Evolutionary conservation across 2,329 filamentous ascomycete species (phyloP).

Genomic region (Immersiporthe knoxdaviesiana): DNA sequence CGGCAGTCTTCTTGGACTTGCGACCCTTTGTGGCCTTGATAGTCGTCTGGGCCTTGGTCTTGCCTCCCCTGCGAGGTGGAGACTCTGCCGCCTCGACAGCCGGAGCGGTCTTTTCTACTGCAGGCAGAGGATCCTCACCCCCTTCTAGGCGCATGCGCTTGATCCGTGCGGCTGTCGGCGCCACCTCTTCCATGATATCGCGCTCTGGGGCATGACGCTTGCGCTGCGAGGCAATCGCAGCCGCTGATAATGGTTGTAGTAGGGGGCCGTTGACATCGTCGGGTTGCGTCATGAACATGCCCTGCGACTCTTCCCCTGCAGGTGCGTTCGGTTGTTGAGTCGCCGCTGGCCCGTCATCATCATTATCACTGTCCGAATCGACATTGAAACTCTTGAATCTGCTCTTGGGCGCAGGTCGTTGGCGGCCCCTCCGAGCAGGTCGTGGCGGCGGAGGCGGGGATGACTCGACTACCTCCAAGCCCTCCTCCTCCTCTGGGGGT

Average conservation of each 20-base stretch:
- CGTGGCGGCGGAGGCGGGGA: slow-evolving; percentile 31
- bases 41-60: slow-evolving; percentile 44
- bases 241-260: slow-evolving; percentile 18
- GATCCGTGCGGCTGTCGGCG: slow-evolving; percentile 75
- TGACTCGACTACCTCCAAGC: slow-evolving; percentile 11
- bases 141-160: slow-evolving; percentile 76
- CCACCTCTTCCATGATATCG: slow-evolving; percentile 70
- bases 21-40: slow-evolving; percentile 53
- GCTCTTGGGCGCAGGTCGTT: slow-evolving; percentile 49
- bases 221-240: slow-evolving; percentile 37
- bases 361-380: slow-evolving; percentile 44
- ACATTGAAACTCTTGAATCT: slow-evolving; percentile 76
- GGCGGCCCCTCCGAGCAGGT: slow-evolving; percentile 36
- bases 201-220: slow-evolving; percentile 52
- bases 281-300: slow-evolving; percentile 62
- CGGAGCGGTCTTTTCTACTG: slow-evolving; percentile 36
- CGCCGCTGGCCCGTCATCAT: slow-evolving; percentile 37
- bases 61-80: slow-evolving; percentile 29
- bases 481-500: slow-evolving; percentile 16
- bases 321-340: slow-evolving; percentile 17
- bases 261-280: slow-evolving; percentile 31
- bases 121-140: slow-evolving; percentile 51
- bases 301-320: slow-evolving; percentile 40
- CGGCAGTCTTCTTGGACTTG: slow-evolving; percentile 21
- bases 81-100: slow-evolving; percentile 28